Conservation (phyloP, 2,329 filamentous ascomycete genomes). For the Claviceps sp. region DNA sequence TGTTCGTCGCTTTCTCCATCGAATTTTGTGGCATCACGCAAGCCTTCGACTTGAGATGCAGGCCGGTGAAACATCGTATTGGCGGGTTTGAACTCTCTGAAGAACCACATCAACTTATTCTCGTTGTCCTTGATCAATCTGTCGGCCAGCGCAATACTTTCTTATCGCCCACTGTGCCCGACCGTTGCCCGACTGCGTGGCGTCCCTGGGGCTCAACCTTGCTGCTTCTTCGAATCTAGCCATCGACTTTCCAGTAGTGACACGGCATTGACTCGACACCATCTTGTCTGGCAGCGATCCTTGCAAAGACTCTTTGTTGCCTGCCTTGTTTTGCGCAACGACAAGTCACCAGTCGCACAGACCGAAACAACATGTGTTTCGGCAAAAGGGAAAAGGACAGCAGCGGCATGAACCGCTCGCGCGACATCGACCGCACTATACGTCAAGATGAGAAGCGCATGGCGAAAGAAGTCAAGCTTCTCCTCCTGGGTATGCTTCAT, state of each 20-base stretch:
- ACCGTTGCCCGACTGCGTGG: too few relatives aligned
- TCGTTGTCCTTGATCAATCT: not conserved
- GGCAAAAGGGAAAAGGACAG: conserved; percentile 38
- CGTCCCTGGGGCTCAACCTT: not conserved
- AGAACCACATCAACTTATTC: not conserved
- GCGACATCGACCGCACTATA: conserved; percentile 76
- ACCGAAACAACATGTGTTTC: conserved; percentile 44
- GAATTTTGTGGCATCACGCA: not conserved
- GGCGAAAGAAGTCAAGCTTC: conserved; percentile 80
- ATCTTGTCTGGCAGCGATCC: not conserved
- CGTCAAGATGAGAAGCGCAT: conserved; percentile 79
- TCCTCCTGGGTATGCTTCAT: conserved; percentile 61
- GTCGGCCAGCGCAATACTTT: not conserved
- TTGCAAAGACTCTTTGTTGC: not conserved
- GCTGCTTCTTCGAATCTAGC: not conserved
- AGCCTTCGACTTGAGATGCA: not conserved
- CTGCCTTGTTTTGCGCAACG: not conserved
- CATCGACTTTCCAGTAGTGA: not conserved
- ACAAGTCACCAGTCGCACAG: not conserved
- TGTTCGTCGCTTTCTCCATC: not conserved
- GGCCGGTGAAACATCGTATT: not conserved
- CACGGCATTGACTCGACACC: not conserved
- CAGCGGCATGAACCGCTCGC: conserved; percentile 37
- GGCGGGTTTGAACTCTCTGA: not conserved
- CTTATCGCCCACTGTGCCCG: not conserved